Evolutionary conservation across 2,329 filamentous ascomycete genomes (phyloP).

Genomic region (Tolypocladium tropicale): DNA sequence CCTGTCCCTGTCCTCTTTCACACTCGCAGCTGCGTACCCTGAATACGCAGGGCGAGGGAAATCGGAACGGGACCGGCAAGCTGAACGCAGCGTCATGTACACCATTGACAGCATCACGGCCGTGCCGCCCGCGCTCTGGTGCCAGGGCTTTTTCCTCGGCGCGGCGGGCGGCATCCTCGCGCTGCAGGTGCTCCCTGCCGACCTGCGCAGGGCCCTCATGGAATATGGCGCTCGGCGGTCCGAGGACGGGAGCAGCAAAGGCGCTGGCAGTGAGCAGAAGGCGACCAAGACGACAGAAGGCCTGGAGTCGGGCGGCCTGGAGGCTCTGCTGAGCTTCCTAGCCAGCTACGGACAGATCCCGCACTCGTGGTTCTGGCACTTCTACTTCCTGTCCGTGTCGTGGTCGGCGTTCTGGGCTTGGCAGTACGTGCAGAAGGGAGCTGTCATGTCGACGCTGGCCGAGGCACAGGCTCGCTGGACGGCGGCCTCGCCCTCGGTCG

Average conservation of each 20-base stretch:
- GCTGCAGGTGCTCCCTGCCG: conserved; percentile 32
- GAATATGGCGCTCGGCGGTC: conserved; percentile 39
- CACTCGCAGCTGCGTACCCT: background rate
- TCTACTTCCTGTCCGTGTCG: conserved; percentile 64
- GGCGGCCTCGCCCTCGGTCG: conserved; percentile 30
- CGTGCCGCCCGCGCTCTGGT: conserved; percentile 20
- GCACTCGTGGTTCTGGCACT: conserved; percentile 82
- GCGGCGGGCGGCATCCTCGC: conserved; percentile 28
- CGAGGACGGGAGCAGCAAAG: background rate
- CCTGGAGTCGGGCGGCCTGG: background rate
- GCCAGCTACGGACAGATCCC: conserved; percentile 49
- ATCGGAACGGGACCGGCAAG: background rate
- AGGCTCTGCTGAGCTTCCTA: conserved; percentile 10
- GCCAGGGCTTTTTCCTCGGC: conserved; percentile 37
- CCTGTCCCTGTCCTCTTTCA: too few relatives aligned
- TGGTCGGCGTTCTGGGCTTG: conserved; percentile 65
- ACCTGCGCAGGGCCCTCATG: conserved; percentile 33
- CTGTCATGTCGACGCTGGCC: conserved; percentile 37
- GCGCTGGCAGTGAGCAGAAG: conserved; percentile 3
- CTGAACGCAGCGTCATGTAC: background rate
- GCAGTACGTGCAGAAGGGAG: conserved; percentile 49
- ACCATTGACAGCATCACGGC: background rate
- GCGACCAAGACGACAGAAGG: background rate
- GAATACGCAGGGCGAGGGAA: background rate
- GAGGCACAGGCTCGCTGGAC: conserved; percentile 20